A percentile compares a stretch with the other conserved stretches of the same genome.
These are phyloP conservation scores for Candida xyloterini DNA, from an alignment of 805 yeast genomes.

Conservation along the genomic window DNA sequence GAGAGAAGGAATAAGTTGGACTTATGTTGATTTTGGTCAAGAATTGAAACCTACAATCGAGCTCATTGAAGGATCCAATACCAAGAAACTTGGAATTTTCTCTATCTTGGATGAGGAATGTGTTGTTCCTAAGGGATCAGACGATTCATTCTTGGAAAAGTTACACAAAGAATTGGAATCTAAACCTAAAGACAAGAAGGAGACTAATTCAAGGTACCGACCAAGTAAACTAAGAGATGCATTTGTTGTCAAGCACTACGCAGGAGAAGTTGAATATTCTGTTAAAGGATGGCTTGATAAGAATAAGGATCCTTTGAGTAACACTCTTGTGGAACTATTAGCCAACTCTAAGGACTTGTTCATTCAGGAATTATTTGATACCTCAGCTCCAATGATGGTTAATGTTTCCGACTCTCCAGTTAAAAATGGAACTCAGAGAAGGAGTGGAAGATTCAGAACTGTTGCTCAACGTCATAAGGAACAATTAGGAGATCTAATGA, in stretches of 20 bases:
- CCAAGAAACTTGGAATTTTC: constrained; percentile 69
- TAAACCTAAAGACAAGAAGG: constrained; percentile 25
- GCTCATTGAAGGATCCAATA: constrained; percentile 66
- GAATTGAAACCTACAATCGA: constrained; percentile 94
- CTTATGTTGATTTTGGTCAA: constrained; percentile 88
- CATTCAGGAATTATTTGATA: constrained; percentile 51
- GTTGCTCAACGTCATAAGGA: constrained; percentile 88
- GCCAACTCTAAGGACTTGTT: constrained; percentile 55
- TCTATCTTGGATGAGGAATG: constrained; percentile 93
- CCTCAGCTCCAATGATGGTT: constrained; percentile 20
- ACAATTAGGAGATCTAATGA: constrained; percentile 70
- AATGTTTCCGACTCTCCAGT: constrained; percentile 33
- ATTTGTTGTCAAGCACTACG: constrained; percentile 86
- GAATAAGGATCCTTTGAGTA: constrained; percentile 90
- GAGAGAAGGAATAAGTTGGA: constrained; percentile 59
- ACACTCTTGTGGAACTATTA: constrained; percentile 61
- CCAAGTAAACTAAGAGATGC: constrained; percentile 75
- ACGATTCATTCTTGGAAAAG: constrained; percentile 77
- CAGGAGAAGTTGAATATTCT: constrained; percentile 93
- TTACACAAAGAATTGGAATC: constrained; percentile 62
- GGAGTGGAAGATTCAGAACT: constrained; percentile 54
- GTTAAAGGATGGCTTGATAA: constrained; percentile 92
- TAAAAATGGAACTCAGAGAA: constrained; percentile 26
- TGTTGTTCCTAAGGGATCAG: constrained; percentile 87
- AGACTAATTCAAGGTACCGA: constrained; percentile 48